Conservation (phyloP, 306 rosid genomes). For the Canavalia gladiata region DNA sequence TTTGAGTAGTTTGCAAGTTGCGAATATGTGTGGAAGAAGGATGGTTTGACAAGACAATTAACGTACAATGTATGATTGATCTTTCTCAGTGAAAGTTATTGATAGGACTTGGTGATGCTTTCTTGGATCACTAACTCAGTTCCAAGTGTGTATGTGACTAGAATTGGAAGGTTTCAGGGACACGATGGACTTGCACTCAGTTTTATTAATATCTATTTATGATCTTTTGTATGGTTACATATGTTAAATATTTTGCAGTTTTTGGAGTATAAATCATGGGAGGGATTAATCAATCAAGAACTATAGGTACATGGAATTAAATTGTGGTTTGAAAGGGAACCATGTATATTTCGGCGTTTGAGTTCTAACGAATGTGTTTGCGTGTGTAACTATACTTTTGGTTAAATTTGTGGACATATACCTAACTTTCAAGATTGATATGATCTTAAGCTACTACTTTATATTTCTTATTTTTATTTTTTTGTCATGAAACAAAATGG, state of each 20-base stretch:
- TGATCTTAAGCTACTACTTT: conserved; percentile 12
- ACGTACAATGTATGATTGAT: conserved; percentile 19
- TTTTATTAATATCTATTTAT: neutral
- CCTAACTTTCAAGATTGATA: conserved; percentile 50
- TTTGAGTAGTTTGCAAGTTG: conserved; percentile 40
- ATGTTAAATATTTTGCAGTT: neutral
- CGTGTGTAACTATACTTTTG: conserved; percentile 48
- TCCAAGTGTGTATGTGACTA: conserved; percentile 20
- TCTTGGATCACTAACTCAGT: conserved; percentile 42
- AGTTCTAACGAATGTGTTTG: conserved; percentile 1
- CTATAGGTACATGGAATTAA: neutral
- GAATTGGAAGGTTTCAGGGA: conserved; percentile 1
- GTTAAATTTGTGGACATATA: conserved; percentile 45
- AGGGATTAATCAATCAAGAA: neutral
- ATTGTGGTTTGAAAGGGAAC: conserved; percentile 19
- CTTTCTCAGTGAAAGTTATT: conserved; percentile 41
- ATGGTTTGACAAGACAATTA: conserved; percentile 43
- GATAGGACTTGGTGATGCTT: conserved; percentile 43
- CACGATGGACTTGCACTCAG: neutral
- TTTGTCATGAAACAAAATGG: conserved; percentile 4
- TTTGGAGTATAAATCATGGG: neutral
- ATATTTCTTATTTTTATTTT: neutral
- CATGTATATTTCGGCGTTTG: conserved; percentile 14
- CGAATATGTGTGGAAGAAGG: conserved; percentile 2
- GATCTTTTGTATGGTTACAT: neutral